Percentiles rank a stretch among this genome's conserved stretches.
Evolutionary conservation across 305 asterid genomes (phyloP).

Genomic region (Lippia alba): DNA sequence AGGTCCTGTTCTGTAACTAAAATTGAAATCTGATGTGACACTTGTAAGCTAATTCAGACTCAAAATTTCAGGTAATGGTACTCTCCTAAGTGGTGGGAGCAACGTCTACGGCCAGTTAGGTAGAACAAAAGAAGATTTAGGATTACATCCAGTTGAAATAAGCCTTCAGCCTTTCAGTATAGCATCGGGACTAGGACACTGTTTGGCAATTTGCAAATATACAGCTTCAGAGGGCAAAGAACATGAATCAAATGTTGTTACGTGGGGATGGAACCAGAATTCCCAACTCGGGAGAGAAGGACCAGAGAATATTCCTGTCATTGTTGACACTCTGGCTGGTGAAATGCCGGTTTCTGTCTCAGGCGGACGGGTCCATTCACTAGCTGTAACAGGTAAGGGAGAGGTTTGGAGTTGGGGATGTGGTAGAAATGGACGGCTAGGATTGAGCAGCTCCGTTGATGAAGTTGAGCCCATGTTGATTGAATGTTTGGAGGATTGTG

Average conservation of each 20-base stretch:
- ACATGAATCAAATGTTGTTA: conserved; percentile 45
- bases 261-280: conserved; percentile 96
- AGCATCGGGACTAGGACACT: conserved; percentile 91
- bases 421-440: conserved; percentile 92
- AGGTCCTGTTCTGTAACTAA: no score
- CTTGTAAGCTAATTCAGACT: conserved; percentile 10
- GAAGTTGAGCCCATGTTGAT: conserved; percentile 73
- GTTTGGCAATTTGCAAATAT: conserved; percentile 66
- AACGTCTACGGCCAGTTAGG: conserved; percentile 87
- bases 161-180: conserved; percentile 50
- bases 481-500: conserved; percentile 60
- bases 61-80: conserved; percentile 68
- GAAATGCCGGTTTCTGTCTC: conserved; percentile 59
- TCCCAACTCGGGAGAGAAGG: conserved; percentile 90
- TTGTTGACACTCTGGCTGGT: conserved; percentile 54
- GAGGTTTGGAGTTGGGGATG: conserved; percentile 93
- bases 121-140: conserved; percentile 60
- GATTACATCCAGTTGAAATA: conserved; percentile 60
- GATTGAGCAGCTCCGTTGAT: conserved; percentile 77
- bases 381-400: conserved; percentile 59
- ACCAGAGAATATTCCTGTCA: conserved; percentile 49
- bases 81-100: conserved; percentile 89
- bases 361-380: conserved; percentile 85
- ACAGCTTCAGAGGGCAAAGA: conserved; percentile 34
- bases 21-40: neutral